phyloP scores from a whole-genome alignment of 2,329 filamentous ascomycete genomes.

The Ceratocystis diversiconidia region DNA sequence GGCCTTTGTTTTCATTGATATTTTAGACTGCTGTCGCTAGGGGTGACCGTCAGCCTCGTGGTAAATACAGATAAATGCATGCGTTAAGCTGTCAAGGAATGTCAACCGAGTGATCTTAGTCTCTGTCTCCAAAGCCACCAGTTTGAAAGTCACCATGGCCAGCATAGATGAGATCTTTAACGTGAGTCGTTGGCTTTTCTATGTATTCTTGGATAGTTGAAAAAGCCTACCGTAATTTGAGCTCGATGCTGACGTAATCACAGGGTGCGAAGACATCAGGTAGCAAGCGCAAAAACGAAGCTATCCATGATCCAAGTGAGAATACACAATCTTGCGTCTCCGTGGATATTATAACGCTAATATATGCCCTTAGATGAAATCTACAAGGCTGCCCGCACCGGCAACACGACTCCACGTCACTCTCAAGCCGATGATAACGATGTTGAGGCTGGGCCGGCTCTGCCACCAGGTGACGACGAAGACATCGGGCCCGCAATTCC shows the following conservation, averaged over 20 bases:
- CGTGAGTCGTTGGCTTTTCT: slow-evolving; percentile 22
- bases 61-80: too few relatives aligned
- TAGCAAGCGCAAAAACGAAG: slow-evolving; percentile 50
- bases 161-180: slow-evolving; percentile 48
- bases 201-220: neutral
- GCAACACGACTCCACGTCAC: slow-evolving; percentile 30
- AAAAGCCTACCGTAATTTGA: neutral
- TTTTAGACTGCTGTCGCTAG: neutral
- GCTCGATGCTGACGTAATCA: neutral
- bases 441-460: slow-evolving; percentile 34
- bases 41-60: slow-evolving; percentile 4
- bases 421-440: slow-evolving; percentile 32
- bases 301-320: slow-evolving; percentile 46
- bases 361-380: slow-evolving; percentile 35
- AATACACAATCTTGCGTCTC: too few relatives aligned
- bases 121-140: neutral
- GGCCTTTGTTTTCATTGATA: neutral
- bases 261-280: slow-evolving; percentile 11
- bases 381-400: slow-evolving; percentile 47
- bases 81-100: too few relatives aligned
- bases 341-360: too few relatives aligned
- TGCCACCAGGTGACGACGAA: slow-evolving; percentile 36
- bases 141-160: slow-evolving; percentile 30
- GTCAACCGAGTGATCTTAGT: neutral
- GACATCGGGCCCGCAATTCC: slow-evolving; percentile 32